phyloP scores from a whole-genome alignment of 257 asterid species.

The Scutellaria minor region DNA sequence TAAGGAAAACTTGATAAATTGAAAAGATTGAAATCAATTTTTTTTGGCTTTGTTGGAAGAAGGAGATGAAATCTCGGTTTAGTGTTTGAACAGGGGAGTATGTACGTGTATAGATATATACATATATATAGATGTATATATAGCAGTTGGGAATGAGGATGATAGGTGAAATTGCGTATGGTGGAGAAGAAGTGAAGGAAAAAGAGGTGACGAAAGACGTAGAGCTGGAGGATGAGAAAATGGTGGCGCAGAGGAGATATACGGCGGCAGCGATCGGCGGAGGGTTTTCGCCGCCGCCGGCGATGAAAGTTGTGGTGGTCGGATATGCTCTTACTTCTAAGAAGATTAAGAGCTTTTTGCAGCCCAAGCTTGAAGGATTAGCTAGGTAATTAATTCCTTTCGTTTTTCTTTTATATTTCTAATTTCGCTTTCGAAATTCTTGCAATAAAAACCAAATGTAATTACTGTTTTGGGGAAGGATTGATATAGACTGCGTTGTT shows the following conservation, averaged over 20 bases:
- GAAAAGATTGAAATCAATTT: not conserved
- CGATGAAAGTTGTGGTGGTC: conserved; percentile 65
- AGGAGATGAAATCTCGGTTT: conserved; percentile 35
- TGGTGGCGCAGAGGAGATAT: conserved; percentile 46
- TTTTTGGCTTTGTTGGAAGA: conserved; percentile 26
- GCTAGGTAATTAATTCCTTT: conserved; percentile 61
- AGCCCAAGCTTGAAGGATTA: conserved; percentile 79
- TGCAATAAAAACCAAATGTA: conserved; percentile 2
- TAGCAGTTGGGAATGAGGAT: conserved; percentile 39
- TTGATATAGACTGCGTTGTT: conserved; percentile 10
- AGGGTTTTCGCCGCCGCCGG: conserved; percentile 41
- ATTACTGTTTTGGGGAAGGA: conserved; percentile 4
- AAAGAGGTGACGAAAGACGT: conserved; percentile 38
- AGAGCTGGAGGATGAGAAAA: conserved; percentile 47
- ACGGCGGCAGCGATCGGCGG: conserved; percentile 48
- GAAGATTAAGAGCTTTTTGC: conserved; percentile 88
- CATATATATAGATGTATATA: conserved; percentile 12
- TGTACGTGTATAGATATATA: conserved; percentile 8
- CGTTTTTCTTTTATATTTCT: not conserved
- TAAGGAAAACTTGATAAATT: conserved; percentile 16
- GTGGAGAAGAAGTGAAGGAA: conserved; percentile 35
- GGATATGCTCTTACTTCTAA: conserved; percentile 96
- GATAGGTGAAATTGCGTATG: conserved; percentile 47
- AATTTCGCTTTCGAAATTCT: not conserved
- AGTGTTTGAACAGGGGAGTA: conserved; percentile 11